These are phyloP conservation scores for Eudorina sp. DNA, from an alignment of 139 green algal species.

Conservation along the genomic window DNA sequence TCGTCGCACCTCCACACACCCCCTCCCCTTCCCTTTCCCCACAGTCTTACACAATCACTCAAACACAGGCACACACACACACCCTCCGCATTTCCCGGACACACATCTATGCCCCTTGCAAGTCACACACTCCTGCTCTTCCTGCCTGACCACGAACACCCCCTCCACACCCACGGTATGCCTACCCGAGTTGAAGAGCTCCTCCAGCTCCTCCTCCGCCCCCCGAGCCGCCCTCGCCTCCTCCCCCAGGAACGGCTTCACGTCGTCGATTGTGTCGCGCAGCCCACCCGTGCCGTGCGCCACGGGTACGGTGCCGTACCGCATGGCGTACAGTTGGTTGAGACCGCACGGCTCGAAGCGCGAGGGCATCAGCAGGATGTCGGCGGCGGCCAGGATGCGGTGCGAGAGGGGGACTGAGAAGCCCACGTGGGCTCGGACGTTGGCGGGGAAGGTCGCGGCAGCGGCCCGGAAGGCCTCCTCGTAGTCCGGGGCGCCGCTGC, in stretches of 20 bases:
- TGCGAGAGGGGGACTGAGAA: constrained; percentile 89
- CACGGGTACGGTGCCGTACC: constrained; percentile 91
- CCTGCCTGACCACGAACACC: too few relatives aligned
- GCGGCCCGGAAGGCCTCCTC: constrained; percentile 73
- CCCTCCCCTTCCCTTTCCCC: too few relatives aligned
- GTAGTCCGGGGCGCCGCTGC: constrained; percentile 77
- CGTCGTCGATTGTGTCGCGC: constrained; percentile 86
- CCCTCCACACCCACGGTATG: too few relatives aligned
- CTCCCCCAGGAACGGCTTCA: constrained; percentile 72
- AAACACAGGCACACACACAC: not conserved
- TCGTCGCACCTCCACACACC: too few relatives aligned
- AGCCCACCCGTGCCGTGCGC: constrained; percentile 89
- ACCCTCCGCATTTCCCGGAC: not conserved
- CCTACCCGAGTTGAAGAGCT: too few relatives aligned
- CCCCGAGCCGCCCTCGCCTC: not conserved
- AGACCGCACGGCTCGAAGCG: constrained; percentile 94
- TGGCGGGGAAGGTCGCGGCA: constrained; percentile 65
- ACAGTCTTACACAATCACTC: too few relatives aligned
- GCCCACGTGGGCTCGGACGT: constrained; percentile 78
- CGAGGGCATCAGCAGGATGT: constrained; percentile 92
- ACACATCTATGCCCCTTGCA: too few relatives aligned
- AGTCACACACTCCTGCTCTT: too few relatives aligned
- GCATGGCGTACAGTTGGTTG: constrained; percentile 80
- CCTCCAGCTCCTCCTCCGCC: not conserved
- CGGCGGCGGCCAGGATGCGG: constrained; percentile 83